These are phyloP conservation scores for Aspergillus saccharolyticus DNA, from an alignment of 495 filamentous ascomycete genomes.

Conservation along the genomic window DNA sequence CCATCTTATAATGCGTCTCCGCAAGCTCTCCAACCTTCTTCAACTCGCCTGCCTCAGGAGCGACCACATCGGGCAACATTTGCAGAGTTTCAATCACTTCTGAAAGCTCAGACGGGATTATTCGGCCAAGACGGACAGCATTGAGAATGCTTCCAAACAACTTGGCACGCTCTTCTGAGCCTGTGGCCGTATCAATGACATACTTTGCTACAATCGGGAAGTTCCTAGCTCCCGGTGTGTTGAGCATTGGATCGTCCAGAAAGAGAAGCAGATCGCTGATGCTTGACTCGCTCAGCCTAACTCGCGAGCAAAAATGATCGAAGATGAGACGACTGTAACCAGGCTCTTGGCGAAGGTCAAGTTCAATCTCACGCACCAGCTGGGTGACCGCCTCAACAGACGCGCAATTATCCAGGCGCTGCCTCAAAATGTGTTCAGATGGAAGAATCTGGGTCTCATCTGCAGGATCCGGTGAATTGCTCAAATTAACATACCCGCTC, in stretches of 20 bases:
- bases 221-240: constrained; percentile 37
- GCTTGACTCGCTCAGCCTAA: not conserved
- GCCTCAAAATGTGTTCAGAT: constrained; percentile 7
- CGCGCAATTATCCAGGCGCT: constrained; percentile 20
- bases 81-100: constrained; percentile 24
- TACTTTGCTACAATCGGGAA: constrained; percentile 26
- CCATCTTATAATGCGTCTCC: not conserved
- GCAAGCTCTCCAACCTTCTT: too few species aligned
- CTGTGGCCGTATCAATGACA: constrained; percentile 15
- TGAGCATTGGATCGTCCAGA: constrained; percentile 40
- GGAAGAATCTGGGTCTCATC: not conserved
- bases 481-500: not conserved
- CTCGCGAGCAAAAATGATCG: constrained; percentile 26
- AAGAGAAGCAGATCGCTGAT: constrained; percentile 33
- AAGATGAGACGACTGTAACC: constrained; percentile 41
- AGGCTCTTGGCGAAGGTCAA: constrained; percentile 37
- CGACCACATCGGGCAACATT: not conserved
- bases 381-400: constrained; percentile 26
- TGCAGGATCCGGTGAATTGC: not conserved
- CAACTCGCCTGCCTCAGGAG: too few species aligned
- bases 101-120: constrained; percentile 33
- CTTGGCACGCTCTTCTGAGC: not conserved
- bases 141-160: constrained; percentile 29
- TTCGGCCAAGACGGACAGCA: constrained; percentile 36
- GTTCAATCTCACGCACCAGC: constrained; percentile 23